Evolutionary conservation across 768 basidiomycete genomes (phyloP).

Genomic region (Calocybe cyanea): DNA sequence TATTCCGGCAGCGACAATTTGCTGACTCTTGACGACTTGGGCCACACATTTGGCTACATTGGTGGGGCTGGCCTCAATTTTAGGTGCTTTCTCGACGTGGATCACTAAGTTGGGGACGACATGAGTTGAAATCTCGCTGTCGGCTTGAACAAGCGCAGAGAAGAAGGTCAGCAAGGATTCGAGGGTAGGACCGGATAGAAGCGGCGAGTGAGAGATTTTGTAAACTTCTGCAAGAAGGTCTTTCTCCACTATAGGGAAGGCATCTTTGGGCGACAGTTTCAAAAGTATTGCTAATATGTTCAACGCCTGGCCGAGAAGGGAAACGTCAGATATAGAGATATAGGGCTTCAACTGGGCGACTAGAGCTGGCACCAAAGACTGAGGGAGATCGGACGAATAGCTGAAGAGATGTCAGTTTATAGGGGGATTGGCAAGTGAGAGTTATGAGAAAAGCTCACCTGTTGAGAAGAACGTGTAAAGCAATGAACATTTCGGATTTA

Average conservation of each 20-base stretch:
- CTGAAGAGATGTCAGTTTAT: slow-evolving; percentile 17
- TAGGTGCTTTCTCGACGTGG: slow-evolving; percentile 60
- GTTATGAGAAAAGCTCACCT: slow-evolving; percentile 38
- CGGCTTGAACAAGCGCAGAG: slow-evolving; percentile 75
- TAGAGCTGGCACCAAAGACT: slow-evolving; percentile 55
- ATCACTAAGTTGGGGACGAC: slow-evolving; percentile 74
- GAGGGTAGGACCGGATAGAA: slow-evolving; percentile 70
- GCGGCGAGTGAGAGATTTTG: slow-evolving; percentile 71
- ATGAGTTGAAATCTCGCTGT: slow-evolving; percentile 77
- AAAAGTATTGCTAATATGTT: slow-evolving; percentile 65
- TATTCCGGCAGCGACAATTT: slow-evolving; percentile 71
- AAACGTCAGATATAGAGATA: slow-evolving; percentile 71
- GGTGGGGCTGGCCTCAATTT: slow-evolving; percentile 48
- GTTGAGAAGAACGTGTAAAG: slow-evolving; percentile 66
- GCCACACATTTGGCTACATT: slow-evolving; percentile 88
- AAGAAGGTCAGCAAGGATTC: slow-evolving; percentile 86
- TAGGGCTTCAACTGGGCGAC: slow-evolving; percentile 74
- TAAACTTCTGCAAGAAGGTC: slow-evolving; percentile 65
- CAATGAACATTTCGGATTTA: slow-evolving; percentile 77
- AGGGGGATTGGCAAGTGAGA: neutral
- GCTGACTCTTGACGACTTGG: slow-evolving; percentile 70
- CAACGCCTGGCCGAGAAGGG: slow-evolving; percentile 71
- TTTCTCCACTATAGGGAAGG: slow-evolving; percentile 77
- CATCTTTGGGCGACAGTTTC: slow-evolving; percentile 57
- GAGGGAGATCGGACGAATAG: slow-evolving; percentile 44